A percentile compares a stretch with the other conserved stretches of the same genome.
Evolutionary conservation across 352 stramenopile genomes (phyloP).

Genomic region (Phytophthora pistaciae): DNA sequence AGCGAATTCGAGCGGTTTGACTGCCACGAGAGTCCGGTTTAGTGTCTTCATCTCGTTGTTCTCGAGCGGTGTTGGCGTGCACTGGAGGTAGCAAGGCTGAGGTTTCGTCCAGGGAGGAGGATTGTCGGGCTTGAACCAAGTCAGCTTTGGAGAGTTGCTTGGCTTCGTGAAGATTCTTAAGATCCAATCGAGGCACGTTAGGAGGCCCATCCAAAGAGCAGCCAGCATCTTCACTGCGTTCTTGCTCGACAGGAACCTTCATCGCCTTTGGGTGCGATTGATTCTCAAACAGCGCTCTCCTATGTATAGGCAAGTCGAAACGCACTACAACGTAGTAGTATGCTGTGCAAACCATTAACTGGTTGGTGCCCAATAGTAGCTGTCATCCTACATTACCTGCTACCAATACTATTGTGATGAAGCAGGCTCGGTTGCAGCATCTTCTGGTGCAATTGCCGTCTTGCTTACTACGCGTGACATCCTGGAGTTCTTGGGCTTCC

Average conservation of each 20-base stretch:
- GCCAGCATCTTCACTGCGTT: conserved; percentile 12
- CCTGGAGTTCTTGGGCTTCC: conserved; percentile 30
- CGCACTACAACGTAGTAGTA: no score
- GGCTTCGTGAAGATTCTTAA: neutral
- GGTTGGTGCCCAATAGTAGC: neutral
- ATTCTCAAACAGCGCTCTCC: neutral
- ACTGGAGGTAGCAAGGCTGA: conserved; percentile 19
- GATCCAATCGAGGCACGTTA: conserved; percentile 4
- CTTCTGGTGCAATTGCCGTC: neutral
- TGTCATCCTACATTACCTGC: neutral
- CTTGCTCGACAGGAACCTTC: conserved; percentile 7
- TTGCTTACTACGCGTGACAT: conserved; percentile 16
- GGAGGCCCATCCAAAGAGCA: neutral
- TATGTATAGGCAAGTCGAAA: conserved; percentile 10
- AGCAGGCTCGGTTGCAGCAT: conserved; percentile 6
- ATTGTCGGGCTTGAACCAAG: neutral
- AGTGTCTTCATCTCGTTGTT: neutral
- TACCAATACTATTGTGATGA: neutral
- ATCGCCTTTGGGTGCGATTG: neutral
- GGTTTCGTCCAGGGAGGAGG: neutral
- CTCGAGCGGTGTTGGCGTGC: conserved; percentile 21
- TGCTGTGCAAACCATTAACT: neutral
- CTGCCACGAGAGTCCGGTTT: neutral
- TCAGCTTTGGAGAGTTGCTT: neutral
- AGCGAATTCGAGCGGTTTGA: conserved; percentile 38